Base-by-base conservation (phyloP, 441 rosid genomes). In the Viola pubescens region DNA sequence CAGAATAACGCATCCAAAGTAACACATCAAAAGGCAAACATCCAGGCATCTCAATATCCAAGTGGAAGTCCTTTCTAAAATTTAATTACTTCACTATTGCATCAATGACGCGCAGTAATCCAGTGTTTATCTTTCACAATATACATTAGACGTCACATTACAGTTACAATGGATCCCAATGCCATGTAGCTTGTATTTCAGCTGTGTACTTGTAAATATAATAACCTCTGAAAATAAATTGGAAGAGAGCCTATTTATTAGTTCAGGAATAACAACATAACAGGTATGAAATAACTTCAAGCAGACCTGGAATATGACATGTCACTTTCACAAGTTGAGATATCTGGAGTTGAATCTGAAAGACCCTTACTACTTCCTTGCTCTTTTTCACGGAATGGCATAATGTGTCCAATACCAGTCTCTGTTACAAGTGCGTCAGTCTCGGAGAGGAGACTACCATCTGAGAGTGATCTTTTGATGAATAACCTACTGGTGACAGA, bases 381-480 rank as follows among this genome's bases (percentile, higher is more conserved):
- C 52, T 65, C 59, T 37, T 68, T 77, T 40, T 68, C 90, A 58
- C 63, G 41, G 43, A 74, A 71, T 49, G 73, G 54, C 60, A 60
- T 78, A 68, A 64, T 63, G 48, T 59, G 80, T 55, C 74, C 77
- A 16, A 60, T 67, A 57, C 63, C 68, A 61, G 79, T 49, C 59
- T 77, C 60, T 54, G 72, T 54, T 34, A 75, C 7, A 40, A 75
- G 64, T 38, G 87, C 59, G 56, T 79, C 84, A 45, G 65, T 77
- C 70, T 82, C 95, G 42, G 68, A 65, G 34, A 70, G 60, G 63
- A 94, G 75, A 70, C 85, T 88, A 54, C 99, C 97, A 66, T 88
- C 98, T 19, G 99, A 94, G 59, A 85, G 68, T 58, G 98, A 91
- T 79, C 99, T 85, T 80, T 82, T 91, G 61, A 88, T 37, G 61